phyloP scores from a whole-genome alignment of 495 filamentous ascomycete species.

The Cercophora newfieldiana region DNA sequence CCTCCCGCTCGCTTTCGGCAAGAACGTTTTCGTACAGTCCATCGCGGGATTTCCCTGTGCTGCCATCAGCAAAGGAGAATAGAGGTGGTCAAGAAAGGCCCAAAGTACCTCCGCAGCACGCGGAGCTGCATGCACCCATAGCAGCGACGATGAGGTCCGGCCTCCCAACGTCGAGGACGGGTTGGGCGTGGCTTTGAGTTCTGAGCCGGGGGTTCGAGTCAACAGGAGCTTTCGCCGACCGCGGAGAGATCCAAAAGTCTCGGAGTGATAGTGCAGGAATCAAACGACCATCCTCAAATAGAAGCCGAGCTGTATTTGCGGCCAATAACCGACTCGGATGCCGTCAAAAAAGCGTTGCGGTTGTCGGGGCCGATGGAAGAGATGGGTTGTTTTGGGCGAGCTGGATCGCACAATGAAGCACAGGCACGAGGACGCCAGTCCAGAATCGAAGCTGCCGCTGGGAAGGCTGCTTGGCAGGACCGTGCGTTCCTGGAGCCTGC shows the following conservation, averaged over 20 bases:
- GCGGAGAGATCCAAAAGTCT: not conserved
- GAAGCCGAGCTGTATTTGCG: not conserved
- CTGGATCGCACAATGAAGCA: constrained; percentile 17
- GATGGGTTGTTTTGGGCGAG: constrained; percentile 29
- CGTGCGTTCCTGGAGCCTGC: constrained; percentile 6
- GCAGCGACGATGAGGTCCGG: constrained; percentile 26
- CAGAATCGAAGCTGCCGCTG: constrained; percentile 21
- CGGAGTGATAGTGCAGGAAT: constrained; percentile 13
- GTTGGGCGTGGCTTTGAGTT: constrained; percentile 11
- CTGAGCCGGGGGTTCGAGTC: constrained; percentile 1
- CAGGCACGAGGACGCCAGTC: constrained; percentile 10
- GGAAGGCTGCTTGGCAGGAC: constrained; percentile 1
- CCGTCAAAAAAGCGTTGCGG: constrained; percentile 15
- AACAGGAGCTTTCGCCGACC: constrained; percentile 21
- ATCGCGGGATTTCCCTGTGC: constrained; percentile 79
- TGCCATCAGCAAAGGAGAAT: constrained; percentile 14
- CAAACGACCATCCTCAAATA: constrained; percentile 26
- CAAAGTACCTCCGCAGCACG: constrained; percentile 42
- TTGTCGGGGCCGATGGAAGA: constrained; percentile 4
- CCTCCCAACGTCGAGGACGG: constrained; percentile 18
- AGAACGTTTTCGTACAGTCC: constrained; percentile 93
- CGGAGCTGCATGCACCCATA: constrained; percentile 44
- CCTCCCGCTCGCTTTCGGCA: constrained; percentile 94
- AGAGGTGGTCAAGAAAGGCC: not conserved
- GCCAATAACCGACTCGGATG: constrained; percentile 18